Percentiles rank a stretch among this genome's conserved stretches.
phyloP scores from a whole-genome alignment of 75 land plant genomes.

The Gnetum montanum region DNA sequence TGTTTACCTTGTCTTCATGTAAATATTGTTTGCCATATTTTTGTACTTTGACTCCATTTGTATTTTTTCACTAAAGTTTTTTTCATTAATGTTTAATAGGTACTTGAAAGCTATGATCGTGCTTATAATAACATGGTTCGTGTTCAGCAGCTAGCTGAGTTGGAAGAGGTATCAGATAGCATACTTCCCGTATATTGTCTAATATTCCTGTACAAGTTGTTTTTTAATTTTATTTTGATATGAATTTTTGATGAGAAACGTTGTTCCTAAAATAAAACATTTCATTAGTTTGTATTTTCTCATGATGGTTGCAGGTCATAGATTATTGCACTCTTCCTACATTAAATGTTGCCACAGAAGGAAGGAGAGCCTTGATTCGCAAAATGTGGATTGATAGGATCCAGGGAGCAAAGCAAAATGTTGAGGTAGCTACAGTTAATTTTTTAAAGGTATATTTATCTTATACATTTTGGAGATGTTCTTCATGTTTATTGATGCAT shows the following conservation, averaged over 20 bases:
- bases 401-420: slow-evolving; percentile 87
- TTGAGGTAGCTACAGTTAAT: slow-evolving; percentile 56
- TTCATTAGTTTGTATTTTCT: too few species aligned
- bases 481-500: not conserved
- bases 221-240: too few species aligned
- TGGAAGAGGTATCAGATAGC: slow-evolving; percentile 72
- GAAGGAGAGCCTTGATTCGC: slow-evolving; percentile 66
- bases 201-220: too few species aligned
- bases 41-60: too few species aligned
- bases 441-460: not conserved
- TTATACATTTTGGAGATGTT: not conserved
- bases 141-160: slow-evolving; percentile 90
- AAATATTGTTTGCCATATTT: too few species aligned
- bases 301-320: slow-evolving; percentile 59
- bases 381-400: slow-evolving; percentile 99
- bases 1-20: too few species aligned
- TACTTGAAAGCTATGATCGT: slow-evolving; percentile 97
- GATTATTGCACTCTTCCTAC: slow-evolving; percentile 77
- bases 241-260: too few species aligned
- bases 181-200: not conserved
- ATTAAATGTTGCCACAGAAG: slow-evolving; percentile 47
- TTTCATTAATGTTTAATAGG: slow-evolving; percentile 28
- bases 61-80: not conserved
- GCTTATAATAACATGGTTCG: slow-evolving; percentile 99
- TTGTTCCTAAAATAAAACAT: too few species aligned